A percentile compares a stretch with the other conserved stretches of the same genome.
Evolutionary conservation across 139 green algal species (phyloP).

Genomic region (Coccomyxa sp.): DNA sequence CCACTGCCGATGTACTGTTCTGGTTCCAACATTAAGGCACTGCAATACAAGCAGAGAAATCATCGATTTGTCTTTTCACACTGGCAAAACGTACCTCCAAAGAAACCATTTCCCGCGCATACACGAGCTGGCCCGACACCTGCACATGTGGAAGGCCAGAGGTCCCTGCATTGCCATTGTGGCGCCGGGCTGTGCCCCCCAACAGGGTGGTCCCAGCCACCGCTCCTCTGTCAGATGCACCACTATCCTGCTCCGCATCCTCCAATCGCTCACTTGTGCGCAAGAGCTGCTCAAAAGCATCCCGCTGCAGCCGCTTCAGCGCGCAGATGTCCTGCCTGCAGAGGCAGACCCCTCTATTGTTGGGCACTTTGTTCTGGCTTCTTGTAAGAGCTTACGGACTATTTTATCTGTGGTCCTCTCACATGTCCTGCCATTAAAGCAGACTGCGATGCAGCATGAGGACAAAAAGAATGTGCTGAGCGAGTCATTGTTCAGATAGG

Average conservation of each 20-base stretch:
- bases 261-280: background rate
- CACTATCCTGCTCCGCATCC: background rate
- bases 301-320: conserved; percentile 41
- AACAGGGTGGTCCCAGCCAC: background rate
- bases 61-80: background rate
- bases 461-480: background rate
- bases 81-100: background rate
- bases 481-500: background rate
- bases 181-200: background rate
- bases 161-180: background rate
- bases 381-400: background rate
- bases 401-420: background rate
- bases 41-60: too few species aligned
- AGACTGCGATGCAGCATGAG: background rate
- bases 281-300: conserved; percentile 44
- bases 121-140: background rate
- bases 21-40: background rate
- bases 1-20: background rate
- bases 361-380: background rate
- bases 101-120: background rate
- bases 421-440: background rate
- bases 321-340: conserved; percentile 27
- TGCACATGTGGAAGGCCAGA: background rate
- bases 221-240: background rate
- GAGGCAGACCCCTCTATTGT: background rate